Percentiles rank a stretch among this genome's conserved stretches.
Evolutionary conservation across 768 basidiomycete genomes (phyloP).

Genomic region (Psilocybe azurescens): DNA sequence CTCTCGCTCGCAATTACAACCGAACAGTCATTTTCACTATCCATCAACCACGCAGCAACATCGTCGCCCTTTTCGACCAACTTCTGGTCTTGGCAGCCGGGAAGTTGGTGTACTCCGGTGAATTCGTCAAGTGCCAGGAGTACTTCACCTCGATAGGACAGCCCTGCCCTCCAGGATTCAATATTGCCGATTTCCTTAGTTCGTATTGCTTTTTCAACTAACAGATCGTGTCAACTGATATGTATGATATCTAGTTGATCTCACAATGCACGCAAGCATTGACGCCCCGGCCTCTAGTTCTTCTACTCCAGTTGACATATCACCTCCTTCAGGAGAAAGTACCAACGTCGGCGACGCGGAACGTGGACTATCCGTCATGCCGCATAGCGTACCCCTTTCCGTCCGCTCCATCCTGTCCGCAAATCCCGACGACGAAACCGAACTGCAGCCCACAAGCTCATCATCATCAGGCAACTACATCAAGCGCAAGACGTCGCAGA

Average conservation of each 20-base stretch:
- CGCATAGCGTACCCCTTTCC: slow-evolving; percentile 38
- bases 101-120: slow-evolving; percentile 85
- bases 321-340: slow-evolving; percentile 38
- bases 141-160: slow-evolving; percentile 83
- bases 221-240: background rate
- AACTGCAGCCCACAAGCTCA: slow-evolving; percentile 44
- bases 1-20: slow-evolving; percentile 86
- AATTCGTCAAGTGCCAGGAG: slow-evolving; percentile 71
- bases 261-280: slow-evolving; percentile 66
- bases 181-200: slow-evolving; percentile 97
- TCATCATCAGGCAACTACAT: slow-evolving; percentile 55
- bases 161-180: slow-evolving; percentile 92
- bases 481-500: slow-evolving; percentile 74
- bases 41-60: slow-evolving; percentile 97
- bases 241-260: slow-evolving; percentile 54
- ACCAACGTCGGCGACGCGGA: slow-evolving; percentile 71
- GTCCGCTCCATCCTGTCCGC: slow-evolving; percentile 43
- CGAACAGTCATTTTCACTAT: slow-evolving; percentile 98
- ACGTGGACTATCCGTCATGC: slow-evolving; percentile 49
- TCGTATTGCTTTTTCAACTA: slow-evolving; percentile 33
- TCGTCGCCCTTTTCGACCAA: slow-evolving; percentile 94
- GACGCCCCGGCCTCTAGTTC: slow-evolving; percentile 39
- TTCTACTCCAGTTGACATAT: slow-evolving; percentile 12
- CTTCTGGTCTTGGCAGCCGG: slow-evolving; percentile 86
- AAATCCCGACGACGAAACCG: slow-evolving; percentile 50